Base-by-base conservation (phyloP, 306 rosid species). In the Herpetospermum pedunculosum region DNA sequence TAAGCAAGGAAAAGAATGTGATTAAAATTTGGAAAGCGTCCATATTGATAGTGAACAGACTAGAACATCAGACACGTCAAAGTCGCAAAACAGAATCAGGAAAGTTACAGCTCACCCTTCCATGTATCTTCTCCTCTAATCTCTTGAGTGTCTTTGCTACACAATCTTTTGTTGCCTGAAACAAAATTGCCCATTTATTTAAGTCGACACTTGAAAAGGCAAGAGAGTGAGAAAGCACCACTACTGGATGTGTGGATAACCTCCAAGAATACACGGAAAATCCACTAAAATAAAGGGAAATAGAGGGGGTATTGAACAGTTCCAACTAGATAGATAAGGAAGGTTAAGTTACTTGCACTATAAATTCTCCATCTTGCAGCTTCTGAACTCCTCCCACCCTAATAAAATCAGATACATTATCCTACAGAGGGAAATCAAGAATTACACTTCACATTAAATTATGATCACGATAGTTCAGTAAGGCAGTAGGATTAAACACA, bases 71-170 rank as follows among this genome's bases (percentile, higher is more conserved):
- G 60, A 23, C 16, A 38, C 44, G 54, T 11, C 75, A 68, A 47
- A 18, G 75, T 40, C 70, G 41, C 59, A 44, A 50, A 69, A 70
- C 41, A 29, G 19, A 29, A 70, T 46, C 41, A 10, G 26, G 12
- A 4, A 70, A 47, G 15, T 18, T 5, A 7, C 54, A 70, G 77
- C 96, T 89, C 83, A 94, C 99, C 68, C 96, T 87, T 70, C 89
- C 92, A 77, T 84, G 96, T 80, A 91, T 94, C 85, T 94, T 94
- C 87, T 94, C 97, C 87, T 91, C 99, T 80, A 94, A 83, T 87
- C 99, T 88, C 84, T 94, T 94, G 81, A 94, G 81, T n/a, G 99
- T 94, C 89, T 94, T 94, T 70, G 99, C 92, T 50, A 91, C 97
- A 80, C 99, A 94, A 85, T 94, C 99, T 83, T 94, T 94, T 48